Base-by-base conservation (phyloP, 2,329 filamentous ascomycete genomes). In the Teratosphaeria epicoccoides region DNA sequence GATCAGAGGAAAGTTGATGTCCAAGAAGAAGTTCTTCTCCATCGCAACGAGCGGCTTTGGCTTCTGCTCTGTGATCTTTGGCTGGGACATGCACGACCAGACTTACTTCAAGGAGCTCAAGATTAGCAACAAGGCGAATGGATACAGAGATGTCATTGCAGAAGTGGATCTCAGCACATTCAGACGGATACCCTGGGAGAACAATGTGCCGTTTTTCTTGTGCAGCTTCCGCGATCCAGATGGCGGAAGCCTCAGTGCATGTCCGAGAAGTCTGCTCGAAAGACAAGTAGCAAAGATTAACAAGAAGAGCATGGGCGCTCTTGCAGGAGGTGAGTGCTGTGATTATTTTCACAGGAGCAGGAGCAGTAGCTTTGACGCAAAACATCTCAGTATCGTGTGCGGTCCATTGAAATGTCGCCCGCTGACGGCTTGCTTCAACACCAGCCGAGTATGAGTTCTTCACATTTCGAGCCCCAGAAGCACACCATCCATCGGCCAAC, bases 21-120 rank as follows among this genome's bases (percentile, higher is more conserved):
- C 88, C 61, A 95, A 95, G 77, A 85, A 84, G 67, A 95, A 96
- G 73, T 95, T 96, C 70, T 74, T 95, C 33, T 88, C 86, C 25
- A 80, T 95, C 49, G 84, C 84, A n/a, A 71, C 80, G 43, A 78
- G 82, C 44, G 90, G 89, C 49, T 95, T 95, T 62, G 90, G 89
- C 50, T 95, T 95, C 76, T 95, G 90, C 75, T 93, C 87, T 20
- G 88, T 95, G 59, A 82, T 95, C 58, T 95, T 95, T 63, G 89
- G 90, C 67, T 95, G 90, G 90, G 89, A 96, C 70, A 95, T 95
- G 88, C 89, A 96, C 70, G 90, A 96, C 65, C 78, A 82, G 73
- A 94, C 88, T 10, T 96, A 95, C 69, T 84, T 87, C 67, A 82
- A 79, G 61, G 89, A 95, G 71, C 79, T 95, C 57, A 80, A 80